Evolutionary conservation across 169 alveolate species (phyloP).

Genomic region (Plasmodium knowlesi): DNA sequence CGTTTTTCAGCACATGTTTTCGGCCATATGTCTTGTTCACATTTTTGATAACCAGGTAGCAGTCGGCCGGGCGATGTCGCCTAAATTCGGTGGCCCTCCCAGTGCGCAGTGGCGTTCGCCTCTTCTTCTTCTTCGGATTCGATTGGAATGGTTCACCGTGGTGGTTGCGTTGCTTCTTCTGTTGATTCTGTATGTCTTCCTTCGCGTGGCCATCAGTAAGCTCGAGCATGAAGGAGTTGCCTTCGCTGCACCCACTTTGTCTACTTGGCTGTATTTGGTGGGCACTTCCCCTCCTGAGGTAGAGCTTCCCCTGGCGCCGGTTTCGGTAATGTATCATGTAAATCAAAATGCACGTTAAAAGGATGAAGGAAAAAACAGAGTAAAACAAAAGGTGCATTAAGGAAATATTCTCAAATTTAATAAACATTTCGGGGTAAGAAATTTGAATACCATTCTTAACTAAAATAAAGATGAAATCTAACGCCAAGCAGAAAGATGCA

Average conservation of each 20-base stretch:
- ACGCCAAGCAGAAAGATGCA: constrained; percentile 46
- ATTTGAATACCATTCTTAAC: constrained; percentile 40
- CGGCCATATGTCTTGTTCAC: constrained; percentile 62
- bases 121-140: background rate
- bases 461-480: constrained; percentile 57
- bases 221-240: background rate
- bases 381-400: constrained; percentile 30
- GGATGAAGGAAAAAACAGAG: constrained; percentile 21
- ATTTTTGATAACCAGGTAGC: constrained; percentile 28
- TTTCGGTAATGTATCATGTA: constrained; percentile 21
- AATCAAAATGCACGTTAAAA: constrained; percentile 9
- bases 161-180: background rate
- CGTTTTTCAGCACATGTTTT: constrained; percentile 37
- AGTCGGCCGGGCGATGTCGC: background rate
- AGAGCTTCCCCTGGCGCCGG: background rate
- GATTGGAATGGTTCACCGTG: background rate
- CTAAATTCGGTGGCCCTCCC: no score
- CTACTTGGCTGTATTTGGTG: background rate
- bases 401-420: constrained; percentile 23
- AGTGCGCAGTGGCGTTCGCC: background rate
- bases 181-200: background rate
- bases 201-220: background rate
- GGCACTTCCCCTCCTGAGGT: background rate
- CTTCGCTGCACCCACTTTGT: background rate
- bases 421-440: constrained; percentile 7